phyloP scores from a whole-genome alignment of 257 asterid genomes.

The Scutellaria baicalensis region DNA sequence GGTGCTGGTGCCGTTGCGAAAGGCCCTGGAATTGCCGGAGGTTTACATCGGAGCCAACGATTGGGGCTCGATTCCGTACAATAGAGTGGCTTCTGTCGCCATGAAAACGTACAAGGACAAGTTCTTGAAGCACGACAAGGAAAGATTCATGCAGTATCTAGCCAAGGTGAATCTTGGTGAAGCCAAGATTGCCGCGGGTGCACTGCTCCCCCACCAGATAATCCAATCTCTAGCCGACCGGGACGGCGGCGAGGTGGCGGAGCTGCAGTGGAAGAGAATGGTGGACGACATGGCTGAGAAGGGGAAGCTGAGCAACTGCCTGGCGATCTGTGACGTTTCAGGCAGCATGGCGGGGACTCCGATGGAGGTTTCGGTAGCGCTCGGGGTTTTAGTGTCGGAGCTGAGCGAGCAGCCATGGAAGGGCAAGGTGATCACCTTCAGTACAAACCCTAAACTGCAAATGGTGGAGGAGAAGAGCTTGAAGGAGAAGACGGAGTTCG shows the following conservation, averaged over 20 bases:
- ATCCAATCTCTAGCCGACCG: neutral
- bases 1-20: conserved; percentile 31
- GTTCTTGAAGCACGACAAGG: conserved; percentile 33
- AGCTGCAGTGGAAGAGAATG: too few relatives aligned
- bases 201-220: conserved; percentile 43
- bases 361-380: conserved; percentile 36
- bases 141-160: conserved; percentile 34
- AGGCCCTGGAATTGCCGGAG: conserved; percentile 42
- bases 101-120: conserved; percentile 34
- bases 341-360: conserved; percentile 31
- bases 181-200: conserved; percentile 37
- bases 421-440: conserved; percentile 38
- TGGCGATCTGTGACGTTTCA: conserved; percentile 37
- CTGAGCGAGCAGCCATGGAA: conserved; percentile 40
- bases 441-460: conserved; percentile 24
- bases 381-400: conserved; percentile 41
- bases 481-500: conserved; percentile 7
- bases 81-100: conserved; percentile 46
- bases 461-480: conserved; percentile 15
- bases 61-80: conserved; percentile 26
- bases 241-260: too few relatives aligned
- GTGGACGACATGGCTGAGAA: conserved; percentile 24
- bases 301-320: conserved; percentile 30
- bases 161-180: conserved; percentile 27
- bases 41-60: conserved; percentile 34